Conservation (phyloP, 768 basidiomycete species). For the Hortiboletus campestris region DNA sequence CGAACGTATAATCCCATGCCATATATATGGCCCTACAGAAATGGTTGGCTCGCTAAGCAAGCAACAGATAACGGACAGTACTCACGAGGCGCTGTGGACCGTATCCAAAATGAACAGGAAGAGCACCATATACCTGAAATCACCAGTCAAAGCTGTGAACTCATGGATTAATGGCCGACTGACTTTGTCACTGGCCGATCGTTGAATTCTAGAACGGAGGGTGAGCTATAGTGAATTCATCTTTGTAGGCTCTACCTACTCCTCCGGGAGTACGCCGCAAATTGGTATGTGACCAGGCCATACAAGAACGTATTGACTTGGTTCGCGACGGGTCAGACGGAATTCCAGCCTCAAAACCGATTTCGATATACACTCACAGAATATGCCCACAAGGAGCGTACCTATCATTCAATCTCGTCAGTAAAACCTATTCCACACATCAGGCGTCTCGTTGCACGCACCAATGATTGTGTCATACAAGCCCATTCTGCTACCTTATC, state of each 20-base stretch:
- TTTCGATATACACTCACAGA: slow-evolving; percentile 10
- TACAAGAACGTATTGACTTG: slow-evolving; percentile 34
- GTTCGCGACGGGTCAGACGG: background rate
- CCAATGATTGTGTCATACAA: slow-evolving; percentile 3
- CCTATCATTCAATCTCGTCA: slow-evolving; percentile 7
- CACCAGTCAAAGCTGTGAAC: background rate
- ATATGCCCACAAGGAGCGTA: slow-evolving; percentile 19
- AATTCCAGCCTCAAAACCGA: too few relatives aligned
- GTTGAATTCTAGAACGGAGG: slow-evolving; percentile 9
- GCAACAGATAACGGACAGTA: background rate
- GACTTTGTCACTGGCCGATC: slow-evolving; percentile 11
- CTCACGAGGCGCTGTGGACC: slow-evolving; percentile 19
- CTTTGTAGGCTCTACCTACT: background rate
- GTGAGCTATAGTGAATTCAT: background rate
- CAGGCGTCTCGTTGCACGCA: background rate
- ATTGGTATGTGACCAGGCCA: slow-evolving; percentile 43
- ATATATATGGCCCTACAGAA: slow-evolving; percentile 14
- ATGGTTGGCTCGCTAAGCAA: background rate
- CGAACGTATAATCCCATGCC: slow-evolving; percentile 21
- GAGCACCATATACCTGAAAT: slow-evolving; percentile 13
- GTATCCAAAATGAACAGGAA: slow-evolving; percentile 21
- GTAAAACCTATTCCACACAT: background rate
- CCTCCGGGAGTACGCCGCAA: slow-evolving; percentile 36
- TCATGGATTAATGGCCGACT: background rate
- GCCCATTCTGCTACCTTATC: background rate